Evolutionary conservation across 129 eudicot species (phyloP), one percentile per base, ranked within the genome.

Genomic region (Flaveria linearis): DNA sequence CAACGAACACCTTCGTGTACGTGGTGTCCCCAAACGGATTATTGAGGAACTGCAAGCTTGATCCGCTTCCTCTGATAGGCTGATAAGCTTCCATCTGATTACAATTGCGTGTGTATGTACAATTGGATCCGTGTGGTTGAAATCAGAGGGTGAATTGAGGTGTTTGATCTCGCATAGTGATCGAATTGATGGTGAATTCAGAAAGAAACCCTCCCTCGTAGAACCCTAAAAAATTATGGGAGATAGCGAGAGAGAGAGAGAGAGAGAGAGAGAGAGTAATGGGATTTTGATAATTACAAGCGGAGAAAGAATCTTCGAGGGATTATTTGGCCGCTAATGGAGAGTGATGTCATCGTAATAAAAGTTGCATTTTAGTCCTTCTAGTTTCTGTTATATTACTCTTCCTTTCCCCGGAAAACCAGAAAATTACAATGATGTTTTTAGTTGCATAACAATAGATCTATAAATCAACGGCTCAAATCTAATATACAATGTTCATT

Each of bases 1-100:
- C 91, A 28, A 87, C 91, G 42, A 87, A 87, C 64, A 87, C 83
- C 80, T 87, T 87, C 14, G 88, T 87, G 47, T 81, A 78, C 0
- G 87, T 87, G 0, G 88, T 84, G 25, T 84, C 91, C 82, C 84
- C 86, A 62, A 81, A 81, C 1, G 85, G 86, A 12, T 36, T 33
- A 43, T 86, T 81, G 76, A 73, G 68, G 67, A 81, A 78, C 75
- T 82, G 80, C 74, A 84, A 45, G 53, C 86, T 68, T 73, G 90
- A 86, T 51, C 90, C 90, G 42, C 75, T 52, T 49, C 87, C 85
- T 56, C 76, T 76, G 46, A 78, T 80, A 60, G 83, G 85, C 33
- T 75, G 84, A 78, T 79, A 75, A 43, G 85, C 81, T 66, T 85
- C 85, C 87, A 83, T 86, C 25, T 75, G 74, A 61, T 17, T 64